Evolutionary conservation across 805 yeast species (phyloP).

Genomic region (Ogataea nonfermentans): DNA sequence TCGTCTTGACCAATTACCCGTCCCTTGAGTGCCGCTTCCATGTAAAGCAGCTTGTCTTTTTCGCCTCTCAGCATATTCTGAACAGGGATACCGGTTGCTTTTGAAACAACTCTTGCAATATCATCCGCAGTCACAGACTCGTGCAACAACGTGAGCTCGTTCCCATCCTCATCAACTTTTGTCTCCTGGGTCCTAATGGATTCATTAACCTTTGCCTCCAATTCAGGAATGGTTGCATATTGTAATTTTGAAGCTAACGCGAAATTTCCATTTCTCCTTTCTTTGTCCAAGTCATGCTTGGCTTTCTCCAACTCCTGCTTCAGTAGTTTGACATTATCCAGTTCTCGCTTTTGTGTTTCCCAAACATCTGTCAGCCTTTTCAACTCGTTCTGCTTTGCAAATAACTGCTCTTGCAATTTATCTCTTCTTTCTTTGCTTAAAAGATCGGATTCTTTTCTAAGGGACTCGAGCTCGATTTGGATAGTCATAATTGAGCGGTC

Average conservation of each 20-base stretch:
- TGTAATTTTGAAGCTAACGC: conserved; percentile 87
- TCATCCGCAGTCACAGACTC: conserved; percentile 94
- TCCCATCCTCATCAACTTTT: conserved; percentile 34
- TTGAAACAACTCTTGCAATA: conserved; percentile 85
- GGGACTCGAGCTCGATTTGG: conserved; percentile 90
- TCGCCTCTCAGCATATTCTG: conserved; percentile 91
- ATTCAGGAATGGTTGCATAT: conserved; percentile 79
- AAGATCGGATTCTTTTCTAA: conserved; percentile 89
- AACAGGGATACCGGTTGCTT: conserved; percentile 95
- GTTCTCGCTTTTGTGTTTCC: conserved; percentile 77
- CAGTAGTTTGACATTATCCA: conserved; percentile 74
- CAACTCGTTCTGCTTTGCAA: conserved; percentile 61
- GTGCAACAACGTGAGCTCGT: conserved; percentile 52
- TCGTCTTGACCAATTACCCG: conserved; percentile 95
- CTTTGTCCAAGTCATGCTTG: conserved; percentile 74
- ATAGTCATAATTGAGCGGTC: conserved; percentile 91
- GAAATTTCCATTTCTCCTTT: conserved; percentile 82
- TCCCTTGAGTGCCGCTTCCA: conserved; percentile 75
- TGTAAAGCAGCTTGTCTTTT: conserved; percentile 80
- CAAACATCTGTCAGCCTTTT: conserved; percentile 74
- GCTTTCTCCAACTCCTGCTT: conserved; percentile 85
- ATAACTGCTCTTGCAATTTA: conserved; percentile 68
- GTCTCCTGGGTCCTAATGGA: conserved; percentile 33
- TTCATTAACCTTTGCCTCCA: conserved; percentile 60
- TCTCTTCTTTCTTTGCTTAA: conserved; percentile 74